Percentiles rank a stretch among this genome's conserved stretches.
Evolutionary conservation across 345 rosid genomes (phyloP).

Genomic region (Clarkia xantiana): DNA sequence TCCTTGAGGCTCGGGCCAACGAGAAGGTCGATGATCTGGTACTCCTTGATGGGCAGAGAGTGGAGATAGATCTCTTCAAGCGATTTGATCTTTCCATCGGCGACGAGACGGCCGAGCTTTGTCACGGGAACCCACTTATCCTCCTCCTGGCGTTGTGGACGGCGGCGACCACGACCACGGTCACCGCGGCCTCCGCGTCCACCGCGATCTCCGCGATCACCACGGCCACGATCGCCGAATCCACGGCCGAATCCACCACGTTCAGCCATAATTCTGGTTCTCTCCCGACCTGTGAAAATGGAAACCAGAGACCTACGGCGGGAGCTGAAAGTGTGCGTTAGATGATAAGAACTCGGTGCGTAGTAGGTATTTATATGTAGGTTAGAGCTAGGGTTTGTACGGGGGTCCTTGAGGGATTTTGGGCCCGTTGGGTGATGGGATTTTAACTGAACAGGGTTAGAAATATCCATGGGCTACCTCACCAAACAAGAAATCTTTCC

Average conservation of each 20-base stretch:
- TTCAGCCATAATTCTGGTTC: constrained; percentile 32
- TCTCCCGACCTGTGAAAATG: not conserved
- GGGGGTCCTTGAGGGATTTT: too few species aligned
- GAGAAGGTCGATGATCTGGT: constrained; percentile 63
- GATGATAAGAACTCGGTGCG: not conserved
- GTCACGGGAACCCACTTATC: constrained; percentile 83
- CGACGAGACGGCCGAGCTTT: constrained; percentile 74
- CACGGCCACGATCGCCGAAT: constrained; percentile 37
- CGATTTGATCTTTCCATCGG: constrained; percentile 25
- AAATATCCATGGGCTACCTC: too few species aligned
- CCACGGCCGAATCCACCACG: constrained; percentile 56
- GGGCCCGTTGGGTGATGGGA: too few species aligned
- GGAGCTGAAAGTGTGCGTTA: not conserved
- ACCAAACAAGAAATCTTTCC: too few species aligned
- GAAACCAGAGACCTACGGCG: not conserved
- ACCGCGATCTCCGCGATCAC: constrained; percentile 24
- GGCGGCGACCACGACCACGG: constrained; percentile 34
- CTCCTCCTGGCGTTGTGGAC: constrained; percentile 51
- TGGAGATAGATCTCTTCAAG: constrained; percentile 72
- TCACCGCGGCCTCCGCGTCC: not conserved
- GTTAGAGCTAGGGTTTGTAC: not conserved
- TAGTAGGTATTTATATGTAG: not conserved
- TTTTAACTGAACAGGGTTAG: too few species aligned
- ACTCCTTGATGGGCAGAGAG: constrained; percentile 77
- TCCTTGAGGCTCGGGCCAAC: constrained; percentile 60